phyloP scores from a whole-genome alignment of 371 early-diverging fungal genomes.

The Lichtheimia ornata region DNA sequence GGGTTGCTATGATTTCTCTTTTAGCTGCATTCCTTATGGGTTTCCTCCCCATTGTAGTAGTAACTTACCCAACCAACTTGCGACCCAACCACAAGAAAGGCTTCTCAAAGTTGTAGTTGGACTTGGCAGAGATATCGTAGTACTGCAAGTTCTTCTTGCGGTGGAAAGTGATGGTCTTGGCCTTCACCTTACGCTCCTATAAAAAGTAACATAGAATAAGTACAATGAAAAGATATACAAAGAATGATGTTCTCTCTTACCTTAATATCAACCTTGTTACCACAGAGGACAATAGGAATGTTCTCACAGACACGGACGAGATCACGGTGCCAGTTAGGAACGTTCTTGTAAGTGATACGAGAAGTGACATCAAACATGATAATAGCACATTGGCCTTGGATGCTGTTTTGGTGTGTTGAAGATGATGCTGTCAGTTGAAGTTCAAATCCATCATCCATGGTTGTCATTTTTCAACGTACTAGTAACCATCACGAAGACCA shows the following conservation, averaged over 20 bases:
- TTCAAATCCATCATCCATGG: background rate
- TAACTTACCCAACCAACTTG: conserved; percentile 84
- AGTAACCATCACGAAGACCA: conserved; percentile 99
- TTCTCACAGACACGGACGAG: conserved; percentile 98
- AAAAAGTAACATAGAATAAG: background rate
- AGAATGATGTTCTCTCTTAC: conserved; percentile 4
- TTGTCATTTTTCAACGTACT: conserved; percentile 60
- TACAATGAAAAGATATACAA: background rate
- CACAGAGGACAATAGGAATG: conserved; percentile 99
- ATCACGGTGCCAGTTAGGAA: conserved; percentile 99
- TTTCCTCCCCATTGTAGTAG: background rate
- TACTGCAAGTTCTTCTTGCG: conserved; percentile 99
- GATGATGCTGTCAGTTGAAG: background rate
- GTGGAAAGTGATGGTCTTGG: conserved; percentile 99
- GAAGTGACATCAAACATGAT: conserved; percentile 99
- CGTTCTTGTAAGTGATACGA: conserved; percentile 99
- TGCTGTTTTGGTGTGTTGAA: conserved; percentile 50
- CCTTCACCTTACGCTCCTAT: conserved; percentile 99
- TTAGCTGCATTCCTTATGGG: too few relatives aligned
- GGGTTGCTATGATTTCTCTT: conserved; percentile 64
- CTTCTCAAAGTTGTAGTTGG: conserved; percentile 99
- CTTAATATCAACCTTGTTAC: conserved; percentile 99
- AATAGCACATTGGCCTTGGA: conserved; percentile 99
- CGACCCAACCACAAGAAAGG: conserved; percentile 99
- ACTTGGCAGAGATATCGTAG: conserved; percentile 99